phyloP scores from a whole-genome alignment of 1,284 basidiomycete species.

The Sanghuangporus weigelae region DNA sequence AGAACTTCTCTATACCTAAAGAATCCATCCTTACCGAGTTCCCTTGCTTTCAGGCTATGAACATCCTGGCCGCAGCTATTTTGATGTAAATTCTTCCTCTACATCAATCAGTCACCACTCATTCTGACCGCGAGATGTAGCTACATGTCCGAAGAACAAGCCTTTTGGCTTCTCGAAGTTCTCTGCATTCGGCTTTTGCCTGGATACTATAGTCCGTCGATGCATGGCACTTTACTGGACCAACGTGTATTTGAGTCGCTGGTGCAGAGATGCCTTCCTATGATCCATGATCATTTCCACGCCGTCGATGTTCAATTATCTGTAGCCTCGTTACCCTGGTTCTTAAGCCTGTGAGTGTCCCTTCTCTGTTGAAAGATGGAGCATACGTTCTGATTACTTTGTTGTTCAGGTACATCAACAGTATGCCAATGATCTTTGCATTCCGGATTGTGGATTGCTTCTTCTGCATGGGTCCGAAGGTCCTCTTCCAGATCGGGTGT shows the following conservation, averaged over 20 bases:
- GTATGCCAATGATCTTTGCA: constrained; percentile 98
- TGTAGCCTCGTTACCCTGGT: constrained; percentile 97
- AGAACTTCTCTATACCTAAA: neutral
- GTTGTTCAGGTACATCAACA: constrained; percentile 81
- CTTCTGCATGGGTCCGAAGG: constrained; percentile 98
- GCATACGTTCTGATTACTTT: neutral
- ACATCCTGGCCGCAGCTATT: constrained; percentile 88
- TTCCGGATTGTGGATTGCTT: constrained; percentile 99
- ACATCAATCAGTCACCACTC: neutral
- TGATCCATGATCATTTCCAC: constrained; percentile 93
- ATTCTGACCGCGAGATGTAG: constrained; percentile 36
- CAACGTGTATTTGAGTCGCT: constrained; percentile 97
- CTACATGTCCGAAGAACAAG: constrained; percentile 99
- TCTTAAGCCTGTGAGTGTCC: constrained; percentile 77
- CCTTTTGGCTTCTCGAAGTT: constrained; percentile 96
- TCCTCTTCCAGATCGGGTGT: constrained; percentile 95
- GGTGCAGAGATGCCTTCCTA: constrained; percentile 85
- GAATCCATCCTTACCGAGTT: constrained; percentile 10
- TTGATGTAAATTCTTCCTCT: constrained; percentile 60
- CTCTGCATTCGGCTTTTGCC: constrained; percentile 93
- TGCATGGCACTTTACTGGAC: constrained; percentile 98
- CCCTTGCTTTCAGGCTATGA: constrained; percentile 72
- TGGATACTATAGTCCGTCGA: constrained; percentile 97
- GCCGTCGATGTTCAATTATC: constrained; percentile 94
- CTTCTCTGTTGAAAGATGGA: neutral